Conservation (phyloP, 345 rosid genomes). For the Brassica juncea region DNA sequence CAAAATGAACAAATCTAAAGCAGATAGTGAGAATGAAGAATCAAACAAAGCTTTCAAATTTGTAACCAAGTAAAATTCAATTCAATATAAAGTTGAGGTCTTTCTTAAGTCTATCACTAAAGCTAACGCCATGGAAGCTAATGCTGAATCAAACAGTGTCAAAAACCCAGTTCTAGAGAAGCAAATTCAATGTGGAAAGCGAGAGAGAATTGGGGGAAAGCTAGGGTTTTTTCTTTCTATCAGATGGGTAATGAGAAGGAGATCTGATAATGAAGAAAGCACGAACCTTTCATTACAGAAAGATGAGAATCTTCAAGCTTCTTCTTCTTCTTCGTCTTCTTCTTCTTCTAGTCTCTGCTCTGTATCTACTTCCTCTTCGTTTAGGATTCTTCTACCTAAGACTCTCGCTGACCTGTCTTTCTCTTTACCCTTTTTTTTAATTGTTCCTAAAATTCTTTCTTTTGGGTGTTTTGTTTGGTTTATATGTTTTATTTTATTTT, state of each 20-base stretch:
- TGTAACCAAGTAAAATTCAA: neutral
- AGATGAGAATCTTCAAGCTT: neutral
- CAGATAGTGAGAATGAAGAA: neutral
- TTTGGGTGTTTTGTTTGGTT: constrained; percentile 38
- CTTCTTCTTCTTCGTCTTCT: constrained; percentile 13
- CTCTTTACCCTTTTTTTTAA: constrained; percentile 16
- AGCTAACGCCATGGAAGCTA: constrained; percentile 18
- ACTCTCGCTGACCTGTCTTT: constrained; percentile 39
- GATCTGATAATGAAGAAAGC: constrained; percentile 16
- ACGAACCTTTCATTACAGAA: constrained; percentile 39
- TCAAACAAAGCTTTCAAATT: constrained; percentile 10
- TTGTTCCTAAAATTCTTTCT: constrained; percentile 21
- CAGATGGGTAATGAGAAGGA: neutral
- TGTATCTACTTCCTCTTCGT: constrained; percentile 21
- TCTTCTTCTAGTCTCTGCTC: constrained; percentile 3
- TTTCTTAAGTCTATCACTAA: neutral
- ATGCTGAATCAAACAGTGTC: neutral
- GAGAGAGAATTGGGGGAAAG: neutral
- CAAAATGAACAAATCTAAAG: neutral
- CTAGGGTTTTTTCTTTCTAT: constrained; percentile 30
- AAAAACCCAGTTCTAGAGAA: neutral
- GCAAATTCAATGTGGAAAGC: constrained; percentile 11
- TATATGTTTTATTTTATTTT: neutral
- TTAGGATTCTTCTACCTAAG: constrained; percentile 22
- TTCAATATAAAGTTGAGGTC: neutral